phyloP scores from a whole-genome alignment of 1,284 basidiomycete genomes.

The Waitea zeae region DNA sequence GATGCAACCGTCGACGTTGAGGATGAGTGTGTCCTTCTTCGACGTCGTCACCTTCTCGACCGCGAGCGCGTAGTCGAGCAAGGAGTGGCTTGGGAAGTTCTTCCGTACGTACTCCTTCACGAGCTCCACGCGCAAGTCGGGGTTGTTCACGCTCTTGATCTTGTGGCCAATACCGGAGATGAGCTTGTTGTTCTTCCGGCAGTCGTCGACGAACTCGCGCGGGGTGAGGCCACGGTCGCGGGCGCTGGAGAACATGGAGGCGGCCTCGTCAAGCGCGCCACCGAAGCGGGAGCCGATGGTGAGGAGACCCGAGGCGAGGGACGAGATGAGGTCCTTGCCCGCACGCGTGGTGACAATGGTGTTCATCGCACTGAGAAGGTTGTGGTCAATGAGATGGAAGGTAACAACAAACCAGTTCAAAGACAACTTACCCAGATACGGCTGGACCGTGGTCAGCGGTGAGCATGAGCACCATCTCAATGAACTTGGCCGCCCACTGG shows the following conservation, averaged over 20 bases:
- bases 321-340: conserved; percentile 97
- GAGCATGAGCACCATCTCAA: conserved; percentile 99
- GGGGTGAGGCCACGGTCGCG: conserved; percentile 86
- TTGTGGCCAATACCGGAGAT: conserved; percentile 99
- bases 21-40: conserved; percentile 95
- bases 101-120: conserved; percentile 95
- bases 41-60: conserved; percentile 96
- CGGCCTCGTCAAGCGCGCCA: conserved; percentile 98
- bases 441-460: conserved; percentile 98
- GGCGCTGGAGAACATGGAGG: conserved; percentile 86
- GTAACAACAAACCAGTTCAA: conserved; percentile 1
- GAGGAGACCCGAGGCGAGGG: conserved; percentile 88
- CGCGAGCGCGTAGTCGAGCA: conserved; percentile 96
- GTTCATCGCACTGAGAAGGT: conserved; percentile 83
- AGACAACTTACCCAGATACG: conserved; percentile 43
- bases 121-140: conserved; percentile 90
- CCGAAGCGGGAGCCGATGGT: conserved; percentile 98
- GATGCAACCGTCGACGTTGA: conserved; percentile 96
- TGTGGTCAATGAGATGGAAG: not conserved
- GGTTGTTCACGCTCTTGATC: conserved; percentile 98
- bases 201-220: conserved; percentile 93
- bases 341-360: conserved; percentile 98
- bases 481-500: conserved; percentile 82
- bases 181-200: conserved; percentile 92
- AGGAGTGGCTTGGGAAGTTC: conserved; percentile 86